Evolutionary conservation across 768 basidiomycete genomes (phyloP).

Genomic region (Rhizopogon salebrosus): DNA sequence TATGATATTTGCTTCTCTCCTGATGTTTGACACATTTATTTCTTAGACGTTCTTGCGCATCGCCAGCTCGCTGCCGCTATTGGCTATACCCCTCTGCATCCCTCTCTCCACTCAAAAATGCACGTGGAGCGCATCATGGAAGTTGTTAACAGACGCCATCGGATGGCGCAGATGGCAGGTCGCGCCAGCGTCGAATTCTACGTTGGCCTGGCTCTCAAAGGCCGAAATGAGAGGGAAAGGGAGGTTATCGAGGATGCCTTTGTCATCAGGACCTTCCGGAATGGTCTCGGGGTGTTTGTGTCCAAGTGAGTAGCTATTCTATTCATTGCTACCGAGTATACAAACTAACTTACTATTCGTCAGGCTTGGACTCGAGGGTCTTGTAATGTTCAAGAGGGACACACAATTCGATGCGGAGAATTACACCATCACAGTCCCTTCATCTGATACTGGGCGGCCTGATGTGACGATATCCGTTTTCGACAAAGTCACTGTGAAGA

Average conservation of each 20-base stretch:
- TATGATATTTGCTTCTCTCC: background rate
- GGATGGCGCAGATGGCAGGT: constrained; percentile 97
- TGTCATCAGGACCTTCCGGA: constrained; percentile 90
- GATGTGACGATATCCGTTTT: constrained; percentile 78
- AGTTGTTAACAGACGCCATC: constrained; percentile 85
- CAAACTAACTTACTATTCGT: background rate
- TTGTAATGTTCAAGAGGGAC: constrained; percentile 90
- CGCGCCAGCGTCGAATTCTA: constrained; percentile 97
- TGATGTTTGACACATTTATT: background rate
- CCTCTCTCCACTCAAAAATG: constrained; percentile 80
- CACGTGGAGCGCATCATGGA: constrained; percentile 85
- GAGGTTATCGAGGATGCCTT: constrained; percentile 78
- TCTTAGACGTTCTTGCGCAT: constrained; percentile 83
- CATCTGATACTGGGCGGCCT: constrained; percentile 15
- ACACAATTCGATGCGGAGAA: constrained; percentile 88
- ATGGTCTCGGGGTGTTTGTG: constrained; percentile 95
- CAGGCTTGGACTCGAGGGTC: constrained; percentile 90
- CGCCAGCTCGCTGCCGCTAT: constrained; percentile 92
- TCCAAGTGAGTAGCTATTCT: constrained; percentile 72
- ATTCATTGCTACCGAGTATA: background rate
- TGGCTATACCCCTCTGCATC: constrained; percentile 75
- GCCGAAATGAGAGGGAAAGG: constrained; percentile 42
- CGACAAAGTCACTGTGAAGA: constrained; percentile 87
- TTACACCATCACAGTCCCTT: constrained; percentile 74
- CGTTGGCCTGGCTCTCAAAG: constrained; percentile 87